These are phyloP conservation scores for Lasiosphaeriaceae sp. DNA, from an alignment of 495 filamentous ascomycete genomes.

Conservation along the genomic window DNA sequence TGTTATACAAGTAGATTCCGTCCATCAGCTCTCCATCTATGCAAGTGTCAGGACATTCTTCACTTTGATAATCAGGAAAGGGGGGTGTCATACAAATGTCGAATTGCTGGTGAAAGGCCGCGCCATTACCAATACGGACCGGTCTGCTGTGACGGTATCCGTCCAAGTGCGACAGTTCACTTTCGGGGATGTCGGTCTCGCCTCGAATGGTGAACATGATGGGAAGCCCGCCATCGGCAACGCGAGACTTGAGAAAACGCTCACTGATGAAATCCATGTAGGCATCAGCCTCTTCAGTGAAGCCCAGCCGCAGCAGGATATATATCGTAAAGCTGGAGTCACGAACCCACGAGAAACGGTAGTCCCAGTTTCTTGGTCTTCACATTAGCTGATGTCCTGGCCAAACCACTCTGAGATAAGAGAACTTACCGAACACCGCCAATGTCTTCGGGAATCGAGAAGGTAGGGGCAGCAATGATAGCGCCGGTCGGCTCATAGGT, in stretches of 20 bases:
- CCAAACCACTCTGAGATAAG: too few relatives aligned
- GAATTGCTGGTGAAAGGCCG: slow-evolving; percentile 68
- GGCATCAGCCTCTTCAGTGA: slow-evolving; percentile 67
- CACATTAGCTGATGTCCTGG: not conserved
- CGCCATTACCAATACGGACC: slow-evolving; percentile 71
- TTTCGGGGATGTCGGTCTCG: slow-evolving; percentile 66
- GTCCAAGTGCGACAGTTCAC: slow-evolving; percentile 60
- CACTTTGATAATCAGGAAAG: too few relatives aligned
- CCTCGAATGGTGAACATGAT: slow-evolving; percentile 77
- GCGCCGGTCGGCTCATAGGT: slow-evolving; percentile 57
- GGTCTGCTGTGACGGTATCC: slow-evolving; percentile 65
- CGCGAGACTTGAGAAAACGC: slow-evolving; percentile 50
- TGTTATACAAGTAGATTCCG: slow-evolving; percentile 72
- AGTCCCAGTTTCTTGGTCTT: slow-evolving; percentile 65
- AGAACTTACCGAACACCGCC: slow-evolving; percentile 51
- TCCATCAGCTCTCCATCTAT: slow-evolving; percentile 66
- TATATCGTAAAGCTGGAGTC: slow-evolving; percentile 74
- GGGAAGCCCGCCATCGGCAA: slow-evolving; percentile 52
- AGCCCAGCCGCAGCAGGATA: slow-evolving; percentile 68
- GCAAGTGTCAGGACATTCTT: too few relatives aligned
- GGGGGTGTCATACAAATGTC: slow-evolving; percentile 49
- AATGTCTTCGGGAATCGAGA: slow-evolving; percentile 70
- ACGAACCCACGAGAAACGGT: slow-evolving; percentile 70
- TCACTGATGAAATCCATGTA: slow-evolving; percentile 74
- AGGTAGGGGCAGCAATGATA: slow-evolving; percentile 47